A percentile compares a stretch with the other conserved stretches of the same genome.
Evolutionary conservation across 2,329 filamentous ascomycete species (phyloP).

Genomic region (Metarhizium sp.): DNA sequence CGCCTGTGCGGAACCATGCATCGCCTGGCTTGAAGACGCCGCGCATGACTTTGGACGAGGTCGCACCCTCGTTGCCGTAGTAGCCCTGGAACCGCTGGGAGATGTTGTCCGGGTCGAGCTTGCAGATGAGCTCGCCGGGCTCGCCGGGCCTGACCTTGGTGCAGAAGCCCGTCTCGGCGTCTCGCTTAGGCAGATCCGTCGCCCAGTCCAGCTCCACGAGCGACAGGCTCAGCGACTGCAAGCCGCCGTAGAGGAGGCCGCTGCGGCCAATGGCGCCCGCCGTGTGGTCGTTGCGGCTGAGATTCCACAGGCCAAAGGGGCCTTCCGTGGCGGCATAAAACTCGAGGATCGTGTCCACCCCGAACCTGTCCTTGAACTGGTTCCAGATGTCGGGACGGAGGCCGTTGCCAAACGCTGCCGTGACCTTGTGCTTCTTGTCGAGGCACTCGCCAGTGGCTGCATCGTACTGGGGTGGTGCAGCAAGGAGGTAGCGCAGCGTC

Average conservation of each 20-base stretch:
- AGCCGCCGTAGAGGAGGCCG: slow-evolving; percentile 49
- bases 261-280: slow-evolving; percentile 71
- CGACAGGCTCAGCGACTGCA: slow-evolving; percentile 41
- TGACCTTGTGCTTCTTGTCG: slow-evolving; percentile 65
- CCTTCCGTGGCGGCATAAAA: slow-evolving; percentile 78
- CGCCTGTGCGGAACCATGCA: slow-evolving; percentile 77
- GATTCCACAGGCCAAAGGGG: slow-evolving; percentile 60
- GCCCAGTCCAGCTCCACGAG: slow-evolving; percentile 65
- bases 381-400: slow-evolving; percentile 81
- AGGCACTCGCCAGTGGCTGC: slow-evolving; percentile 55
- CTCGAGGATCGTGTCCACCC: slow-evolving; percentile 62
- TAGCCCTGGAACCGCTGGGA: slow-evolving; percentile 69
- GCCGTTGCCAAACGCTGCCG: slow-evolving; percentile 74
- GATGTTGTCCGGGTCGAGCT: slow-evolving; percentile 57
- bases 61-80: slow-evolving; percentile 63
- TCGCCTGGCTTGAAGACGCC: slow-evolving; percentile 68
- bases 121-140: slow-evolving; percentile 66
- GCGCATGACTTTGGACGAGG: slow-evolving; percentile 62
- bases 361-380: slow-evolving; percentile 71
- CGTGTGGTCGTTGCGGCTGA: slow-evolving; percentile 60
- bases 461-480: slow-evolving; percentile 53
- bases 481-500: slow-evolving; percentile 72
- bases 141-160: slow-evolving; percentile 46
- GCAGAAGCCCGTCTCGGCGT: slow-evolving; percentile 62
- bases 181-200: slow-evolving; percentile 57